Percentiles rank a stretch among this genome's conserved stretches.
phyloP scores from a whole-genome alignment of 202 grass and related monocot species.

The Setaria viridis region DNA sequence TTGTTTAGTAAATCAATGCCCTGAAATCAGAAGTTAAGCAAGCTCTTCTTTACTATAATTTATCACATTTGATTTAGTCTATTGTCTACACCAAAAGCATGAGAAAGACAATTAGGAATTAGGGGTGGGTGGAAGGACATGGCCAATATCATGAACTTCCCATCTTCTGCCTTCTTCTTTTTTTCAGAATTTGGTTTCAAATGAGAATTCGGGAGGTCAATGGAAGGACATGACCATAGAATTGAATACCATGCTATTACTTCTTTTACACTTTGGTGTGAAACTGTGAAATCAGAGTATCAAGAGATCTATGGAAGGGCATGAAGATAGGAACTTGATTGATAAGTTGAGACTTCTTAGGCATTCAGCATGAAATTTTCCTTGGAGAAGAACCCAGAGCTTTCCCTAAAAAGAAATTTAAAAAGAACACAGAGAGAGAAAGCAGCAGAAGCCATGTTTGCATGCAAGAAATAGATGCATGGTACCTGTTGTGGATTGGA shows the following conservation, averaged over 20 bases:
- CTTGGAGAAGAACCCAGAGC: background rate
- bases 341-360: background rate
- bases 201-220: too few species aligned
- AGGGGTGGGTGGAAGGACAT: background rate
- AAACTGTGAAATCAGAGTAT: background rate
- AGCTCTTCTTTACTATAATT: background rate
- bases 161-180: too few species aligned
- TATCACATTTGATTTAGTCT: background rate
- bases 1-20: constrained; percentile 1
- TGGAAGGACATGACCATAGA: too few species aligned
- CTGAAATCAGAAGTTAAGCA: constrained; percentile 17
- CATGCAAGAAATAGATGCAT: constrained; percentile 26
- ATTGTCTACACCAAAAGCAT: background rate
- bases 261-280: background rate
- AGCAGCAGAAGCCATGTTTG: background rate
- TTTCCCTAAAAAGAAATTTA: background rate
- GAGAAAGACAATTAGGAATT: background rate
- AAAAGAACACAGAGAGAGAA: background rate
- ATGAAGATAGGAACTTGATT: background rate
- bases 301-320: constrained; percentile 17
- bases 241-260: background rate
- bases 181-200: background rate
- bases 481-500: constrained; percentile 90
- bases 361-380: background rate
- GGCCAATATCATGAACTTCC: too few species aligned